phyloP scores from a whole-genome alignment of 2,329 filamentous ascomycete genomes.

The Xylariomycetidae sp. region DNA sequence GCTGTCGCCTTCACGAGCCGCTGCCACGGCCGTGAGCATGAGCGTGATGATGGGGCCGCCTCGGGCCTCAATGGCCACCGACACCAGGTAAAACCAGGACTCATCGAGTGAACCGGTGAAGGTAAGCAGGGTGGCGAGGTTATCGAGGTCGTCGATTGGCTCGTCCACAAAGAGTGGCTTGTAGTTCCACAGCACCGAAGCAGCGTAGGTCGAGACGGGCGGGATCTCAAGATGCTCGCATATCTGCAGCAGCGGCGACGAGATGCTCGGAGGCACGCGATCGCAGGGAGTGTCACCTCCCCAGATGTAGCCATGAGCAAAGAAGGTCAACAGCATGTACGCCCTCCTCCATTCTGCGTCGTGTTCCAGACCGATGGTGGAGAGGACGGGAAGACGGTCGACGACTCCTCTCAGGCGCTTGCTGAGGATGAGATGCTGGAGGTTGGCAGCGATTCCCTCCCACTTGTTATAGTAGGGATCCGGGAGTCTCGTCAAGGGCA shows the following conservation, averaged over 20 bases:
- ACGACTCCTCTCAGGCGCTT: constrained; percentile 75
- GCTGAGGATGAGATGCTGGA: constrained; percentile 81
- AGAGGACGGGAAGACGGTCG: constrained; percentile 75
- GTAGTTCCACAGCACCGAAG: constrained; percentile 93
- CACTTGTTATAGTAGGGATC: constrained; percentile 93
- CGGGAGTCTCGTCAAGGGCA: constrained; percentile 73
- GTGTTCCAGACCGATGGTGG: constrained; percentile 72
- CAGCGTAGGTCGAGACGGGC: constrained; percentile 90
- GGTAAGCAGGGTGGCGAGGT: constrained; percentile 80
- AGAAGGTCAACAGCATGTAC: constrained; percentile 84
- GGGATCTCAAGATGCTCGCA: constrained; percentile 77
- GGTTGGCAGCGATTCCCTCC: constrained; percentile 79
- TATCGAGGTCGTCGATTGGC: constrained; percentile 74
- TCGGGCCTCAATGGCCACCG: constrained; percentile 89
- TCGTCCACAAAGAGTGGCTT: constrained; percentile 84
- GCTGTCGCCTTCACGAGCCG: constrained; percentile 65
- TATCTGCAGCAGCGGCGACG: constrained; percentile 73
- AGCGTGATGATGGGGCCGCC: constrained; percentile 81
- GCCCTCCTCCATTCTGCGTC: constrained; percentile 91
- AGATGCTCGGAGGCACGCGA: constrained; percentile 71
- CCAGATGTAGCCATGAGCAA: constrained; percentile 95
- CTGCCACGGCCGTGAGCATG: constrained; percentile 82
- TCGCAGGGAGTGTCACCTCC: constrained; percentile 79
- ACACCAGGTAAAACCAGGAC: constrained; percentile 97
- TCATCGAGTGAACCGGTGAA: constrained; percentile 94